These are phyloP conservation scores for Spergularia bocconei DNA, from an alignment of 148 eudicot genomes.

Conservation along the genomic window DNA sequence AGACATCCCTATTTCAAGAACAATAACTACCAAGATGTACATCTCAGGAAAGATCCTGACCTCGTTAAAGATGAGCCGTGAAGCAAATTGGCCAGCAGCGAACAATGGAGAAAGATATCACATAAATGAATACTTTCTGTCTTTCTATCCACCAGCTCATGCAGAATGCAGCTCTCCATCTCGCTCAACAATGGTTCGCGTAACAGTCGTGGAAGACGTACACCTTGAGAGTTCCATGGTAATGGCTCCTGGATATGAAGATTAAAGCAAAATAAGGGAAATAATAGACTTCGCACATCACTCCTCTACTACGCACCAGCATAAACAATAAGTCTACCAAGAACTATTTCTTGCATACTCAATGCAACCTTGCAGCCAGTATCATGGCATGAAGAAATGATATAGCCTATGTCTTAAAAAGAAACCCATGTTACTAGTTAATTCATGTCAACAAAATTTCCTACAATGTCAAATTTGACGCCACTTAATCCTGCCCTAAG, in stretches of 20 bases:
- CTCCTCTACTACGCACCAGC: neutral
- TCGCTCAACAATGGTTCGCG: slow-evolving; percentile 64
- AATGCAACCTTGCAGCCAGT: neutral
- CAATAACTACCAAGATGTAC: neutral
- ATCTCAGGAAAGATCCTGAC: slow-evolving; percentile 30
- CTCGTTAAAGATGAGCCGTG: slow-evolving; percentile 61
- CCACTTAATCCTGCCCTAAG: neutral
- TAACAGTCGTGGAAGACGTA: slow-evolving; percentile 71
- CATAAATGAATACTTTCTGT: slow-evolving; percentile 47
- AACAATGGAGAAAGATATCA: slow-evolving; percentile 60
- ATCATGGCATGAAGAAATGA: neutral
- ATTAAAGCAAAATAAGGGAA: slow-evolving; percentile 7
- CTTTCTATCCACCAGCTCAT: slow-evolving; percentile 43
- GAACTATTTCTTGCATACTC: neutral
- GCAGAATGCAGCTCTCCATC: slow-evolving; percentile 67
- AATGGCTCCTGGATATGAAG: slow-evolving; percentile 33
- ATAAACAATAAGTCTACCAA: neutral
- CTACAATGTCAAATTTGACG: neutral
- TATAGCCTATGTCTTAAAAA: neutral
- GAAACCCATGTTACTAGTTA: neutral
- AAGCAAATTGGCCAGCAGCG: slow-evolving; percentile 64
- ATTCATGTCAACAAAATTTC: neutral
- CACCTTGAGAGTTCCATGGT: slow-evolving; percentile 33
- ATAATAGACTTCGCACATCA: neutral
- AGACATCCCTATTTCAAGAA: slow-evolving; percentile 1